Conservation (phyloP, 73 alveolate species). For the Paramecium sonneborni region DNA sequence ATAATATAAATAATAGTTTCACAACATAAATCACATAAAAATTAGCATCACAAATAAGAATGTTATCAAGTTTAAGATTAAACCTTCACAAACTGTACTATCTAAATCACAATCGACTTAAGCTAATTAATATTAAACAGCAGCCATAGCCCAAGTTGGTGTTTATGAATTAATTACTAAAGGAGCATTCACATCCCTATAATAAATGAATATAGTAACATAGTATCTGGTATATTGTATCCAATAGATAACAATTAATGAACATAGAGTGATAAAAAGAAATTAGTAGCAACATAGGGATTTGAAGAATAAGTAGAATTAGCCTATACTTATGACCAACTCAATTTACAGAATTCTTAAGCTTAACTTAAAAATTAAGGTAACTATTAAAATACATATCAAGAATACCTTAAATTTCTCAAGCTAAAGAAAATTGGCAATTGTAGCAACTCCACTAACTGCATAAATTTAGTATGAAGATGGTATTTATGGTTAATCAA, state of each 20-base stretch:
- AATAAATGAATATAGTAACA: neutral
- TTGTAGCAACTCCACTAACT: neutral
- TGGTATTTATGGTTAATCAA: neutral
- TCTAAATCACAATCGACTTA: constrained; percentile 1
- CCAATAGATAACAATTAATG: neutral
- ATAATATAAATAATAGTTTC: neutral
- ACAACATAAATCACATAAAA: neutral
- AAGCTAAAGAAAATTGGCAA: neutral
- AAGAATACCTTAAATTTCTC: neutral
- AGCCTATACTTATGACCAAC: neutral
- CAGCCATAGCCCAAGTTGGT: constrained; percentile 41
- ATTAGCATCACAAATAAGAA: neutral
- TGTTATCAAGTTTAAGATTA: neutral
- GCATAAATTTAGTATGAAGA: neutral
- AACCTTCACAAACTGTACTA: neutral
- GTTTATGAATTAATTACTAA: neutral
- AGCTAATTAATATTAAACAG: neutral
- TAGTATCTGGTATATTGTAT: constrained; percentile 30
- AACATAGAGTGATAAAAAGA: neutral
- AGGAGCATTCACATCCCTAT: neutral
- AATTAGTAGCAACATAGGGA: neutral
- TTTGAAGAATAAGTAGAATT: neutral
- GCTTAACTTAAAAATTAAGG: neutral
- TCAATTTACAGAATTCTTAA: neutral
- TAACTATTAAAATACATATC: neutral